Base-by-base conservation (phyloP, 306 rosid genomes). In the Rubus idaeus region DNA sequence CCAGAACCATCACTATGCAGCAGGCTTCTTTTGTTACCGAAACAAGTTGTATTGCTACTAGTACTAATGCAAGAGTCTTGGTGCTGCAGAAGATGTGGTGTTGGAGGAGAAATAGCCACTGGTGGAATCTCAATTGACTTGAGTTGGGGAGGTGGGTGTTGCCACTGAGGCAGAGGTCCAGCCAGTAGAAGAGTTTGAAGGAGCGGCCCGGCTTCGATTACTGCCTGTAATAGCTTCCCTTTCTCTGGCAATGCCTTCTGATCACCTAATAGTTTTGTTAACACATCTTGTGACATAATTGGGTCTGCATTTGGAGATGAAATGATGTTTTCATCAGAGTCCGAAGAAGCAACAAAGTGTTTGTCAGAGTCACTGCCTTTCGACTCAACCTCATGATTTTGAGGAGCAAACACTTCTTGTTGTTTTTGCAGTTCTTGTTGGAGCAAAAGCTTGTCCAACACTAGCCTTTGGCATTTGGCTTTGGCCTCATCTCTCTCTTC, bases 81-180 rank as follows among this genome's bases (percentile, higher is more conserved):
- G 41, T 41, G 75, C 20, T 44, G 52, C 75, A 81, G 68, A 50
- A 60, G 51, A 8, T 14, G 69, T 13, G 62, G 6, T 10, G 78
- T 63, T 3, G 86, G 82, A 37, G 86, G 84, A 60, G 91, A 85
- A 74, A 91, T 80, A 23, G 82, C 72, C 30, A 91, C 88, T 0
- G 89, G 96, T 14, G 97, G 98, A 77, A 93, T 93, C 70, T 93
- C 95, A 60, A 79, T 80, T 35, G 91, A 77, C 44, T 86, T 82
- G 39, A 93, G 83, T 17, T 77, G 89, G 66, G 97, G 98, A 56
- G 98, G 98, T 2, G 97, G 98, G 75, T 93, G 96, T 68, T 93
- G 93, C 98, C 98, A 93, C 51, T 86, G 95, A 35, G 97, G 98
- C 14, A 93, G 87, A 2, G 97, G 92, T 68, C 98, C 98, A 7